Conservation (phyloP, 305 asterid genomes). For the Salvia sclarea region DNA sequence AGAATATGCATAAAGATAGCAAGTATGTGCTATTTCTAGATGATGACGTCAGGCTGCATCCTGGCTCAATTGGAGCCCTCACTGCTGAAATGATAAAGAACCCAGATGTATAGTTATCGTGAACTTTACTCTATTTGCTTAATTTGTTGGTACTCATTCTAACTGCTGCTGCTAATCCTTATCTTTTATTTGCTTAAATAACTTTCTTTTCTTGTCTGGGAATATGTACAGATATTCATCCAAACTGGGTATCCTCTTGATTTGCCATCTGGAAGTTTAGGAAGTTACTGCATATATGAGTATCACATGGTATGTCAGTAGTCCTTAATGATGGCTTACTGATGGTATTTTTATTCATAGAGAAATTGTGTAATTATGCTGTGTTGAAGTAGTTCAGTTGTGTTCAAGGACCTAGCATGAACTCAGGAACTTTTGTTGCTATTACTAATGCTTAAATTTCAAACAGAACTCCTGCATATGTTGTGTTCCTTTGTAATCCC, state of each 20-base stretch:
- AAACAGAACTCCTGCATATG: no score
- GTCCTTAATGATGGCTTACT: conserved; percentile 25
- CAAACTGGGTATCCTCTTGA: conserved; percentile 99
- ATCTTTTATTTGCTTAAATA: conserved; percentile 24
- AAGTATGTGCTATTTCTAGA: conserved; percentile 91
- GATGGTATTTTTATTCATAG: not conserved
- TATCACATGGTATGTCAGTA: conserved; percentile 86
- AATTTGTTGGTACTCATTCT: conserved; percentile 12
- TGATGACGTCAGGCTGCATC: conserved; percentile 97
- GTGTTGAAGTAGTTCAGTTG: not conserved
- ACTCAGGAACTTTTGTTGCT: not conserved
- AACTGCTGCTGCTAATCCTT: conserved; percentile 28
- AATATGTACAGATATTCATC: conserved; percentile 77
- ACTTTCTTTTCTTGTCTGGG: conserved; percentile 16
- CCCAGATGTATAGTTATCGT: conserved; percentile 66
- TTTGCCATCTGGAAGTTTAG: conserved; percentile 97
- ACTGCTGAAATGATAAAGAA: conserved; percentile 92
- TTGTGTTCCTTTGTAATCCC: no score
- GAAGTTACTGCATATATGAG: conserved; percentile 98
- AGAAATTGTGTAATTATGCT: not conserved
- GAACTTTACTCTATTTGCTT: conserved; percentile 1
- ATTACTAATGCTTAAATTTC: not conserved
- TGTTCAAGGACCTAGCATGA: not conserved
- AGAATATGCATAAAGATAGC: conserved; percentile 88
- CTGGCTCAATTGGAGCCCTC: conserved; percentile 97